Conservation (phyloP, 257 asterid genomes). For the Fraxinus pennsylvanica region DNA sequence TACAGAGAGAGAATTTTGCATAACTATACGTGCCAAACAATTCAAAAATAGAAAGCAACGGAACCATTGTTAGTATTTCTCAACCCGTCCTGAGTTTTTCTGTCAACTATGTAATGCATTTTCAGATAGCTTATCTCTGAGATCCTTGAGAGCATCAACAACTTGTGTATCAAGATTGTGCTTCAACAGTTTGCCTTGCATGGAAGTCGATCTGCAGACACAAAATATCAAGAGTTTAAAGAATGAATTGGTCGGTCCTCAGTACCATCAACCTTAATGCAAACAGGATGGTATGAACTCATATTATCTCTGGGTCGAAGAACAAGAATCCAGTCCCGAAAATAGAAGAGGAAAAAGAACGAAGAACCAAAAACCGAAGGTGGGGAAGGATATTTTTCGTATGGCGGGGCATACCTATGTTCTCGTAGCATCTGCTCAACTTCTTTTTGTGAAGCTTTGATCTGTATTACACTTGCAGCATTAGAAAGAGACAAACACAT, state of each 20-base stretch:
- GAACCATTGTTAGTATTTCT: too few species aligned
- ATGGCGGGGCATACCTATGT: conserved; percentile 50
- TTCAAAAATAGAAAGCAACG: neutral
- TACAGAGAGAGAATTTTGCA: neutral
- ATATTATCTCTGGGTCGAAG: neutral
- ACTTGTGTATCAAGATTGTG: conserved; percentile 90
- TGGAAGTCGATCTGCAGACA: conserved; percentile 69
- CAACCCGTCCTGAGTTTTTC: neutral
- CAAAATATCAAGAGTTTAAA: neutral
- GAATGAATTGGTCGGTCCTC: too few species aligned
- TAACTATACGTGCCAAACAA: too few species aligned
- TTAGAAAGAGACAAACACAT: conserved; percentile 32
- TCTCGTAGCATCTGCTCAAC: conserved; percentile 77
- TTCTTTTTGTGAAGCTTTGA: conserved; percentile 87
- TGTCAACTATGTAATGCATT: conserved; percentile 25
- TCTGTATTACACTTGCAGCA: conserved; percentile 57
- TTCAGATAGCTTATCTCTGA: conserved; percentile 69
- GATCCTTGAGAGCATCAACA: conserved; percentile 89
- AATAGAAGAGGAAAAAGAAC: neutral
- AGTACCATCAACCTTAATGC: neutral
- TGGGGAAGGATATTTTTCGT: neutral
- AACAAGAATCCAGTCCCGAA: neutral
- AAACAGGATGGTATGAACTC: neutral
- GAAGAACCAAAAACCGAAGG: neutral
- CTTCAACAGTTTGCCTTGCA: conserved; percentile 91